A percentile compares a stretch with the other conserved stretches of the same genome.
These are phyloP conservation scores for Leptodermis oblonga DNA, from an alignment of 257 asterid species.

Conservation along the genomic window DNA sequence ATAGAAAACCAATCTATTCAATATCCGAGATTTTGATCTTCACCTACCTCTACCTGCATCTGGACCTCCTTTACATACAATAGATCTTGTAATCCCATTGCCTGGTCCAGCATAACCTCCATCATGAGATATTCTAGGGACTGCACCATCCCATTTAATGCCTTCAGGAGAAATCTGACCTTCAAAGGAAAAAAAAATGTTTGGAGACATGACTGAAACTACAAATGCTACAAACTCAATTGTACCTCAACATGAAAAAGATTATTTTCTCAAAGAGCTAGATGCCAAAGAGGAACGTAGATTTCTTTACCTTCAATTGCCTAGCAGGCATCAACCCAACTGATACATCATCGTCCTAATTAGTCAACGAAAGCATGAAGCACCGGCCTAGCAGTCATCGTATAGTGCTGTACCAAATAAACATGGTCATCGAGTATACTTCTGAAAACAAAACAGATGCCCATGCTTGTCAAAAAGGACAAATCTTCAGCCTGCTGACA, in stretches of 20 bases:
- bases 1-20: not conserved
- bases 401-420: too few species aligned
- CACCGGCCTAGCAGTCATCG: too few species aligned
- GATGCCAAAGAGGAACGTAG: not conserved
- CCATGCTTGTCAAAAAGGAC: not conserved
- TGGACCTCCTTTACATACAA: constrained; percentile 61
- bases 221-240: not conserved
- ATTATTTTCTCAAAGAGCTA: not conserved
- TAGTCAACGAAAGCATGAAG: not conserved
- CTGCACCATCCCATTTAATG: constrained; percentile 86
- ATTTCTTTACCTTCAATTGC: not conserved
- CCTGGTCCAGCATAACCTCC: constrained; percentile 72
- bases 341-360: not conserved
- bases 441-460: not conserved
- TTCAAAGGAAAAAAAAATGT: not conserved
- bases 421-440: not conserved
- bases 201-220: not conserved
- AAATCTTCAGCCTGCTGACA: not conserved
- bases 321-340: not conserved
- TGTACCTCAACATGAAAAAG: not conserved
- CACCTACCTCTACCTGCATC: constrained; percentile 88
- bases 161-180: constrained; percentile 81
- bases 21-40: constrained; percentile 32
- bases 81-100: constrained; percentile 56
- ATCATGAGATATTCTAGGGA: constrained; percentile 63